Percentiles rank a stretch among this genome's conserved stretches.
Conservation (phyloP, 2,329 filamentous ascomycete genomes). For the Decorospora gaudefroyi region DNA sequence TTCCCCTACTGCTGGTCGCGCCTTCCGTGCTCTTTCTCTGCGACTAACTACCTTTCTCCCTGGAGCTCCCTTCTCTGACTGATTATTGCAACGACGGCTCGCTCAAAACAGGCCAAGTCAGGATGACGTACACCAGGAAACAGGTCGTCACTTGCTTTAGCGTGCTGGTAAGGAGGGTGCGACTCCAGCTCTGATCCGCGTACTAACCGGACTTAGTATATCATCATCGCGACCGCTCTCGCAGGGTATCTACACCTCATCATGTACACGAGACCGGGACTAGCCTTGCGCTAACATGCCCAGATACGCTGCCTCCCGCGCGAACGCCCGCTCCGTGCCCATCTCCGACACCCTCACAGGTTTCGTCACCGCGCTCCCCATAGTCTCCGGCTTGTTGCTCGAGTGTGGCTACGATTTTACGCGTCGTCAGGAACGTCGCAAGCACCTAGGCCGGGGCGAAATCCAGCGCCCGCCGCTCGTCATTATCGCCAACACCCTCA, state of each 20-base stretch:
- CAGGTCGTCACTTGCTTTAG: conserved; percentile 48
- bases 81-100: neutral
- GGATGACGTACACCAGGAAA: conserved; percentile 46
- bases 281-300: conserved; percentile 12
- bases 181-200: neutral
- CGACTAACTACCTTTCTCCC: no score
- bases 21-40: conserved; percentile 1
- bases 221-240: conserved; percentile 48
- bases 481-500: conserved; percentile 47
- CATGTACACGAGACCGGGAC: neutral
- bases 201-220: conserved; percentile 43
- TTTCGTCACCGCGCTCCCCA: conserved; percentile 50
- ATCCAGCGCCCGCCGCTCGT: conserved; percentile 44
- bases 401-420: conserved; percentile 47
- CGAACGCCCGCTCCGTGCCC: conserved; percentile 48
- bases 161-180: conserved; percentile 37
- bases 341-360: conserved; percentile 50
- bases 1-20: neutral
- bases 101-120: conserved; percentile 2
- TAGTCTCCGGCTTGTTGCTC: conserved; percentile 51
- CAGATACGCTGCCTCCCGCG: conserved; percentile 40
- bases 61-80: no score
- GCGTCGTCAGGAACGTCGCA: conserved; percentile 37
- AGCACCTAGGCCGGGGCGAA: conserved; percentile 38
- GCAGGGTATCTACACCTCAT: conserved; percentile 36